Evolutionary conservation across 2,329 filamentous ascomycete species (phyloP).

Genomic region (Epicoccum nigrum): DNA sequence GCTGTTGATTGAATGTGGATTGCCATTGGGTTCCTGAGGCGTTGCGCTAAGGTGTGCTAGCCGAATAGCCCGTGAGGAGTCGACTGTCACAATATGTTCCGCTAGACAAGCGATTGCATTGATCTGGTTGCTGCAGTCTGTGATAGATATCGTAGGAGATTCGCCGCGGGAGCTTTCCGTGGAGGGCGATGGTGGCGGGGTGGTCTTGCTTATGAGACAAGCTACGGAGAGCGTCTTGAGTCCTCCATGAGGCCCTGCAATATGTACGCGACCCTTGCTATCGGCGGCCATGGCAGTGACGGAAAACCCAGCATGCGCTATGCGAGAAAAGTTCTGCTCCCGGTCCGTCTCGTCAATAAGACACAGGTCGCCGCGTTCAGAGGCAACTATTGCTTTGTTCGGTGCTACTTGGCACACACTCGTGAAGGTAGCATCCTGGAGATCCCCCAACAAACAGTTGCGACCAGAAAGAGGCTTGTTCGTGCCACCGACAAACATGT

Average conservation of each 20-base stretch:
- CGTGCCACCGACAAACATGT: slow-evolving; percentile 45
- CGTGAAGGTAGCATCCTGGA: slow-evolving; percentile 85
- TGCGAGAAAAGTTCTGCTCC: slow-evolving; percentile 71
- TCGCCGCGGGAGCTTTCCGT: slow-evolving; percentile 37
- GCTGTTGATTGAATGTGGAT: slow-evolving; percentile 12
- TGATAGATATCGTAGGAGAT: slow-evolving; percentile 39
- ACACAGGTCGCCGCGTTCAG: slow-evolving; percentile 89
- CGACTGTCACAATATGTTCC: slow-evolving; percentile 61
- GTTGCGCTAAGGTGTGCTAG: slow-evolving; percentile 56
- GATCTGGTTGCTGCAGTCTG: slow-evolving; percentile 37
- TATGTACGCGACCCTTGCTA: slow-evolving; percentile 63
- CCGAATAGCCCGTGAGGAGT: slow-evolving; percentile 76
- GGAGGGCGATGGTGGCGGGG: slow-evolving; percentile 46
- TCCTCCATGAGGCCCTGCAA: slow-evolving; percentile 71
- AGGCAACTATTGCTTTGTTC: slow-evolving; percentile 78
- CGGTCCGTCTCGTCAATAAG: slow-evolving; percentile 78
- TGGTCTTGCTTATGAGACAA: slow-evolving; percentile 40
- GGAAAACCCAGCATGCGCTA: slow-evolving; percentile 70
- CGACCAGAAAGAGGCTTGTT: slow-evolving; percentile 77
- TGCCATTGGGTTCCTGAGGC: background rate
- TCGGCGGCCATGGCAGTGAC: slow-evolving; percentile 71
- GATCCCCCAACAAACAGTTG: slow-evolving; percentile 81
- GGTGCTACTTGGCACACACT: slow-evolving; percentile 75
- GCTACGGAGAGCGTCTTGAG: slow-evolving; percentile 54
- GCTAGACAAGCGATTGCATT: slow-evolving; percentile 48